Base-by-base conservation (phyloP, 202 grass and related monocot genomes). In the Setaria viridis region DNA sequence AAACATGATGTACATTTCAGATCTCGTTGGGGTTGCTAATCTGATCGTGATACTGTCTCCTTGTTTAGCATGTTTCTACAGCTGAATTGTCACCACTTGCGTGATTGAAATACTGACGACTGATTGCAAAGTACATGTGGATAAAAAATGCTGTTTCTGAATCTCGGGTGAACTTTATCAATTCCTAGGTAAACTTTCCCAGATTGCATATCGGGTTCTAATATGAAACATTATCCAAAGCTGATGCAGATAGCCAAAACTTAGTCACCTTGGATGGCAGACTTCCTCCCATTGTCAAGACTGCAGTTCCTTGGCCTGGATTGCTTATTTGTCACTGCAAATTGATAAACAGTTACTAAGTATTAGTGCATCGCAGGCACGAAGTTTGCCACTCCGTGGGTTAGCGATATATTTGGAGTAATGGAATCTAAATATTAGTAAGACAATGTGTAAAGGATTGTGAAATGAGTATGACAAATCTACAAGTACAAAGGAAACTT, bases 241-340 rank as follows among this genome's bases (percentile, higher is more conserved):
- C 51, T n/a, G 59, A 37, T 46, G 46, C 66, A 57, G 39, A 51
- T 47, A 15, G 35, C 30, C 25, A 34, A 33, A 62, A 62, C 68
- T 39, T 71, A 6, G 20, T 13, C 57, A 29, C n/a, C 57, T 11
- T 29, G 58, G 25, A 11, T 2, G 3, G 3, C n/a, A 60, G 11
- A 60, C 57, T 21, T 25, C 16, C 57, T 34, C 11, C n/a, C 21
- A 8, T 42, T 68, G 21, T 84, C 81, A 88, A 20, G 19, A 4
- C 43, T 84, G 57, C 35, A 76, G 12, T 68, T 85, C 53, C 48
- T 80, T 55, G 53, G 25, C 5, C 17, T 70, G 56, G 62, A 75
- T 81, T 45, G 54, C 46, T 47, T 53, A 70, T 14, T 74, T 82
- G 33, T 39, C 80, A 62, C 89, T 91, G 74, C 78, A 67, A 62